Conservation (phyloP, 2,329 filamentous ascomycete species). For the Scytalidium lignicola region DNA sequence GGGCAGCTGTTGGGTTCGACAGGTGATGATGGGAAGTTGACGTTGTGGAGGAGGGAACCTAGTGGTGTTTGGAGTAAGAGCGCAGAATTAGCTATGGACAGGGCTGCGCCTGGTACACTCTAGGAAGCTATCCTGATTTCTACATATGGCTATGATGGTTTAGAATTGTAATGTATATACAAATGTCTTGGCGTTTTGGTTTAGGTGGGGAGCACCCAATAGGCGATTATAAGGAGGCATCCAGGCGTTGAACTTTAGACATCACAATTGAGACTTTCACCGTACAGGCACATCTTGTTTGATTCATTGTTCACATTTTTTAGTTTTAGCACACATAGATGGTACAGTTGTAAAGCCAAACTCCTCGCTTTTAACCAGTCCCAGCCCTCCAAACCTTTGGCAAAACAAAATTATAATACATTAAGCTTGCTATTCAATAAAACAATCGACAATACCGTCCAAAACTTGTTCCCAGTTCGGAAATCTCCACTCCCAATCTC, state of each 20-base stretch:
- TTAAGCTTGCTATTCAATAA: slow-evolving; percentile 1
- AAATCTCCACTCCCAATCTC: slow-evolving; percentile 1
- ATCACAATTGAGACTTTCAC: background rate
- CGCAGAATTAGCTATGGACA: slow-evolving; percentile 38
- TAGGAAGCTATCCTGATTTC: background rate
- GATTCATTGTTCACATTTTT: background rate
- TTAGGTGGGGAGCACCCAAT: background rate
- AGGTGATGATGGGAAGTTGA: slow-evolving; percentile 66
- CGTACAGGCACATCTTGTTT: too few species aligned
- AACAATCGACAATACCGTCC: background rate
- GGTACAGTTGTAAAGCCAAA: background rate
- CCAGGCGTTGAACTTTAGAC: background rate
- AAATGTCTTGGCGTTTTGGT: background rate
- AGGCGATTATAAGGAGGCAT: background rate
- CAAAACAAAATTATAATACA: background rate
- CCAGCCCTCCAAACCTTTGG: background rate
- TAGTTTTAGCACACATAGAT: background rate
- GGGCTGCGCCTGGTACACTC: background rate
- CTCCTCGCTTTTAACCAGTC: background rate
- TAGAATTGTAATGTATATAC: background rate
- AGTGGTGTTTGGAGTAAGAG: slow-evolving; percentile 55
- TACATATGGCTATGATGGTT: background rate
- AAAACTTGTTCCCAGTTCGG: background rate
- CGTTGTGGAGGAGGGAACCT: slow-evolving; percentile 57
- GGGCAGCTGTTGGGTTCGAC: slow-evolving; percentile 71